phyloP scores from a whole-genome alignment of 805 yeast genomes.

The Metschnikowia cerradonensis region DNA sequence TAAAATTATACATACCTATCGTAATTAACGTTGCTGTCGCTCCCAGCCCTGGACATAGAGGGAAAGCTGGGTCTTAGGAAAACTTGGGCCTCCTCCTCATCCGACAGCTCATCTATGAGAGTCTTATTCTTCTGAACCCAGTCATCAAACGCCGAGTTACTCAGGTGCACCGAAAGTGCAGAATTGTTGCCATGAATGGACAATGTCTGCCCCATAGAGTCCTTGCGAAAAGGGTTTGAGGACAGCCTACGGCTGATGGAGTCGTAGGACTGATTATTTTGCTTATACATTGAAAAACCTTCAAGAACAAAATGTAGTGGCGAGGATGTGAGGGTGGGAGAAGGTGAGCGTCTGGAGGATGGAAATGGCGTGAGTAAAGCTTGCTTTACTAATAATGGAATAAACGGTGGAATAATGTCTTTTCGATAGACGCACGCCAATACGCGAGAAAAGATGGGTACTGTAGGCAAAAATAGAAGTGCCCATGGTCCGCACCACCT shows the following conservation, averaged over 20 bases:
- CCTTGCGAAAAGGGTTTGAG: constrained; percentile 63
- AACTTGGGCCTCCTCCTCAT: constrained; percentile 37
- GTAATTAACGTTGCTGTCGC: constrained; percentile 36
- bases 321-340: neutral
- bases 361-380: neutral
- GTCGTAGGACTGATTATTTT: constrained; percentile 31
- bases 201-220: constrained; percentile 1
- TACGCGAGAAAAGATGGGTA: neutral
- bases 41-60: constrained; percentile 27
- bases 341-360: neutral
- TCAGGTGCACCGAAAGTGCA: constrained; percentile 10
- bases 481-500: neutral
- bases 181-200: constrained; percentile 5
- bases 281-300: constrained; percentile 34
- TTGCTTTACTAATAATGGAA: neutral
- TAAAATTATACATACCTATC: constrained; percentile 23
- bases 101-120: constrained; percentile 39
- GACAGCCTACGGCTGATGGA: constrained; percentile 48
- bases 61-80: constrained; percentile 24
- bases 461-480: neutral
- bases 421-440: neutral
- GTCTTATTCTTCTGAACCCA: constrained; percentile 53
- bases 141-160: constrained; percentile 38
- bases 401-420: neutral
- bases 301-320: neutral